A percentile compares a stretch with the other conserved stretches of the same genome.
phyloP scores from a whole-genome alignment of 371 early-diverging fungal species.

The Mucor mucedo region DNA sequence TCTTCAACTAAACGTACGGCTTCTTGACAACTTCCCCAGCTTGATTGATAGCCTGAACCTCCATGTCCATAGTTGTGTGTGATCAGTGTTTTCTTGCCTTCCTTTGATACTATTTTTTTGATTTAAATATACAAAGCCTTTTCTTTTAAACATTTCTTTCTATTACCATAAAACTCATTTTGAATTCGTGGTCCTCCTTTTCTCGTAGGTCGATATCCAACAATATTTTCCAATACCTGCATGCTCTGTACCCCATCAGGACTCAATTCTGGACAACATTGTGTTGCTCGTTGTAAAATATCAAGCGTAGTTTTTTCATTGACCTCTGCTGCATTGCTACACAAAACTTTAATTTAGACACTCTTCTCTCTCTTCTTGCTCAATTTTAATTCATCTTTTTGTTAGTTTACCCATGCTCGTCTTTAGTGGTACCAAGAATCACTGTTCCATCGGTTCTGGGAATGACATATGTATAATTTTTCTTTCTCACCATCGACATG shows the following conservation, averaged over 20 bases:
- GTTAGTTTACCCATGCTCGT: slow-evolving; percentile 52
- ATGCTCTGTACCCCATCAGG: slow-evolving; percentile 32
- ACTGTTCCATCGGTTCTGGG: slow-evolving; percentile 78
- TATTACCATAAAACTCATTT: slow-evolving; percentile 53
- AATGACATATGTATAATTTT: slow-evolving; percentile 66
- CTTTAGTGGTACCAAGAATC: slow-evolving; percentile 77
- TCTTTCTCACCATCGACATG: slow-evolving; percentile 43
- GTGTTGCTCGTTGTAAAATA: background rate
- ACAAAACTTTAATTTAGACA: background rate
- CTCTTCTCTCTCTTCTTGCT: background rate
- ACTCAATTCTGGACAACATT: slow-evolving; percentile 1
- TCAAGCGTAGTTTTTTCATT: background rate
- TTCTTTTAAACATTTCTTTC: background rate
- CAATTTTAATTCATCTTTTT: background rate
- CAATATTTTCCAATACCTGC: slow-evolving; percentile 60
- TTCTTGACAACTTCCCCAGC: slow-evolving; percentile 73
- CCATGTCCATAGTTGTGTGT: slow-evolving; percentile 82
- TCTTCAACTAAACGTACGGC: slow-evolving; percentile 53
- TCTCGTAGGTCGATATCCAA: slow-evolving; percentile 69
- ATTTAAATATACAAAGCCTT: background rate
- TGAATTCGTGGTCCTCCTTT: slow-evolving; percentile 72
- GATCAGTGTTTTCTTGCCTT: slow-evolving; percentile 52
- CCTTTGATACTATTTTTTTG: slow-evolving; percentile 29
- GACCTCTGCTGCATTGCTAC: background rate
- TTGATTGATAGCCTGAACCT: slow-evolving; percentile 65